These are phyloP conservation scores for Curvularia eragrostidis DNA, from an alignment of 2,329 filamentous ascomycete species.

Conservation along the genomic window DNA sequence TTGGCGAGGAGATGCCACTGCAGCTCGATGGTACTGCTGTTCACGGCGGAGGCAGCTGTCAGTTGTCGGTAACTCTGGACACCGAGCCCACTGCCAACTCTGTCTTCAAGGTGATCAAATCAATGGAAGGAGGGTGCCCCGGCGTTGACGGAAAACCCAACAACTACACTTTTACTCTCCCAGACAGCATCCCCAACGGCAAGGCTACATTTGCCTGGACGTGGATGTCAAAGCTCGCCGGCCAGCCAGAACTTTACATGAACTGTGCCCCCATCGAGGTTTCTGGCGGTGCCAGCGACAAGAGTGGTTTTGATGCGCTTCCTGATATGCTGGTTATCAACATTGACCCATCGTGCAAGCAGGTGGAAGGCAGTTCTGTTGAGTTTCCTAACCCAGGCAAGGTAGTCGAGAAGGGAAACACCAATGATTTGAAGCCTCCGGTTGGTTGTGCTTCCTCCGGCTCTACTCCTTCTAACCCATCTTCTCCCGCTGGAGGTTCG, in stretches of 20 bases:
- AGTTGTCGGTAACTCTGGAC: slow-evolving; percentile 75
- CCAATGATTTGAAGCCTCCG: slow-evolving; percentile 26
- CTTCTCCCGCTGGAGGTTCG: slow-evolving; percentile 15
- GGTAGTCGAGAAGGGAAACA: slow-evolving; percentile 56
- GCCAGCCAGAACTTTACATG: slow-evolving; percentile 88
- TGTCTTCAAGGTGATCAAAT: slow-evolving; percentile 87
- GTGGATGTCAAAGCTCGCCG: slow-evolving; percentile 82
- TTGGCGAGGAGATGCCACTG: slow-evolving; percentile 69
- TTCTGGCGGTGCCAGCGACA: slow-evolving; percentile 58
- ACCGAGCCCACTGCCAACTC: slow-evolving; percentile 62
- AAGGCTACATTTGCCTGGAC: slow-evolving; percentile 87
- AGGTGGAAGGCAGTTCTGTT: slow-evolving; percentile 61
- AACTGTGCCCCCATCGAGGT: slow-evolving; percentile 82
- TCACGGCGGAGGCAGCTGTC: slow-evolving; percentile 91
- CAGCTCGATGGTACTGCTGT: slow-evolving; percentile 74
- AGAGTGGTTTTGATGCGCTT: slow-evolving; percentile 62
- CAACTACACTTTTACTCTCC: slow-evolving; percentile 73
- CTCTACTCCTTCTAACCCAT: slow-evolving; percentile 22
- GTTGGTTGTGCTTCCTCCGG: slow-evolving; percentile 36
- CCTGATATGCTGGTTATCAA: slow-evolving; percentile 79
- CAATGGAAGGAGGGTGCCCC: slow-evolving; percentile 85
- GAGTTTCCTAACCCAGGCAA: slow-evolving; percentile 71
- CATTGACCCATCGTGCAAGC: slow-evolving; percentile 63
- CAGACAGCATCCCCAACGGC: slow-evolving; percentile 73
- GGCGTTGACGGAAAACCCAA: slow-evolving; percentile 66